These are phyloP conservation scores for Kodamaea sp. DNA, from an alignment of 1,139 yeast species.

Conservation along the genomic window DNA sequence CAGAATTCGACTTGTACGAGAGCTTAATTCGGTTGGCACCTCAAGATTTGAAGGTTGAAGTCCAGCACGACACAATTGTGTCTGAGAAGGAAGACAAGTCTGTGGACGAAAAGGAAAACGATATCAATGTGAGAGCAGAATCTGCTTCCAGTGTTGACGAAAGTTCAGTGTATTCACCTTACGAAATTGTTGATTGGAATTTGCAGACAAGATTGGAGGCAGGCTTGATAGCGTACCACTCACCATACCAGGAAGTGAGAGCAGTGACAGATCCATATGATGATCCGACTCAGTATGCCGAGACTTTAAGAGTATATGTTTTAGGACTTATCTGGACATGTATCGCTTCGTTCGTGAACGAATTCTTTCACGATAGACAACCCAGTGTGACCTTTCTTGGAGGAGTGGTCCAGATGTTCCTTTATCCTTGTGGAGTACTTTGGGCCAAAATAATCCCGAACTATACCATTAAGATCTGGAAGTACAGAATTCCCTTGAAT, in stretches of 20 bases:
- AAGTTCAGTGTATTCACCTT: background rate
- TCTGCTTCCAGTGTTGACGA: background rate
- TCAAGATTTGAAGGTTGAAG: background rate
- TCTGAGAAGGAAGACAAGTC: conserved; percentile 21
- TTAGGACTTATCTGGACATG: conserved; percentile 57
- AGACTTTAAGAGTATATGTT: conserved; percentile 57
- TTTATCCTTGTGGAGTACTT: conserved; percentile 55
- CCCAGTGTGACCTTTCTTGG: conserved; percentile 51
- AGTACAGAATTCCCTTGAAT: conserved; percentile 18
- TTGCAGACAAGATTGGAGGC: conserved; percentile 18
- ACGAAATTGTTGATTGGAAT: conserved; percentile 12
- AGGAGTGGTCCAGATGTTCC: conserved; percentile 51
- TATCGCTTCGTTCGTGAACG: conserved; percentile 56
- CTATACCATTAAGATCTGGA: conserved; percentile 15
- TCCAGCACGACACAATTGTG: conserved; percentile 19
- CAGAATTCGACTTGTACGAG: conserved; percentile 16
- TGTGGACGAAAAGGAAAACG: conserved; percentile 12
- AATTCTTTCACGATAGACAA: conserved; percentile 56
- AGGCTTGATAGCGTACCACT: conserved; percentile 46
- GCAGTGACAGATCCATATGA: conserved; percentile 55
- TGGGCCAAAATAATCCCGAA: conserved; percentile 23
- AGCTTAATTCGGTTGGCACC: background rate
- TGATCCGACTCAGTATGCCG: conserved; percentile 49
- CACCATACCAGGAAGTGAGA: conserved; percentile 66
- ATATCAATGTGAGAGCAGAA: background rate